These are phyloP conservation scores for Fraxinus nigra DNA, from an alignment of 305 asterid genomes.

Conservation along the genomic window DNA sequence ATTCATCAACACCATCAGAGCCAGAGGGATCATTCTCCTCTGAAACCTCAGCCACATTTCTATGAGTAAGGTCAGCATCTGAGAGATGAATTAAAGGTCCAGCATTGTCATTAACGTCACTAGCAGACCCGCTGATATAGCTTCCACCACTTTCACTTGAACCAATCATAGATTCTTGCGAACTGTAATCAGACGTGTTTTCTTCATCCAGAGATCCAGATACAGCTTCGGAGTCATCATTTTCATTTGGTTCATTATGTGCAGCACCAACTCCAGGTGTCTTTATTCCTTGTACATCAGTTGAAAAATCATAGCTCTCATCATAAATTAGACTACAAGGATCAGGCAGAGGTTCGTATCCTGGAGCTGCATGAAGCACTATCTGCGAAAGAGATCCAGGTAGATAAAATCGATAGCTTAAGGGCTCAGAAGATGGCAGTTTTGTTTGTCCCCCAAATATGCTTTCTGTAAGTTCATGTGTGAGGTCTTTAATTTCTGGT, in stretches of 20 bases:
- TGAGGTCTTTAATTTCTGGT: slow-evolving; percentile 34
- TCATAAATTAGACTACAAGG: slow-evolving; percentile 68
- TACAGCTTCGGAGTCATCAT: slow-evolving; percentile 51
- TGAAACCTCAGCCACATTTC: slow-evolving; percentile 35
- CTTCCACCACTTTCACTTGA: slow-evolving; percentile 48
- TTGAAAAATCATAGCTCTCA: slow-evolving; percentile 32
- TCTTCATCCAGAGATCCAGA: slow-evolving; percentile 84
- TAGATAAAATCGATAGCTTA: slow-evolving; percentile 70
- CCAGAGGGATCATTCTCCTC: slow-evolving; percentile 39
- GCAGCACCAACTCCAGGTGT: slow-evolving; percentile 29
- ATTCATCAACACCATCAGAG: slow-evolving; percentile 59
- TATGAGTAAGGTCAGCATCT: slow-evolving; percentile 52
- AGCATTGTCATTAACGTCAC: slow-evolving; percentile 43
- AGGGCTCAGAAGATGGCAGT: slow-evolving; percentile 46
- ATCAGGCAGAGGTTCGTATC: slow-evolving; percentile 95
- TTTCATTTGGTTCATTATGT: slow-evolving; percentile 47
- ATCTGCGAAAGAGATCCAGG: slow-evolving; percentile 99
- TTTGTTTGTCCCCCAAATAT: slow-evolving; percentile 59
- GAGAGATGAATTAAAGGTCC: slow-evolving; percentile 69
- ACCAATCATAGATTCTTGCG: slow-evolving; percentile 57
- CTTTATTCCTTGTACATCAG: slow-evolving; percentile 26
- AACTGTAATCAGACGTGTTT: slow-evolving; percentile 63
- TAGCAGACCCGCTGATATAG: slow-evolving; percentile 42
- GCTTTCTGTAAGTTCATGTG: slow-evolving; percentile 52
- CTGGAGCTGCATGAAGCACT: slow-evolving; percentile 99